Conservation (phyloP, 2,329 filamentous ascomycete genomes). For the Anisogramma anomala region DNA sequence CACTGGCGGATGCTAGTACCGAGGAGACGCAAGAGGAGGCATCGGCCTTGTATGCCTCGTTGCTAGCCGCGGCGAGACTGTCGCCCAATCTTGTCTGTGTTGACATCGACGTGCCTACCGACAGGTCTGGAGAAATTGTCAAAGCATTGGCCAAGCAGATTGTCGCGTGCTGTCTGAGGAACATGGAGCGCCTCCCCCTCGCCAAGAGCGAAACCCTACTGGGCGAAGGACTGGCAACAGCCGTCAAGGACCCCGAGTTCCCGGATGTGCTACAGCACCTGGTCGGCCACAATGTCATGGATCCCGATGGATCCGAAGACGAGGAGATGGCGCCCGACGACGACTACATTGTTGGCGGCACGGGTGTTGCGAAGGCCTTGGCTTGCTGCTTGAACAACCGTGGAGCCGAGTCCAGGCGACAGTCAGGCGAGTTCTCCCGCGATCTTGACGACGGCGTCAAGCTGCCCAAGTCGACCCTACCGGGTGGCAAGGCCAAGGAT, state of each 20-base stretch:
- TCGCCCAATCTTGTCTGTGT: constrained; percentile 77
- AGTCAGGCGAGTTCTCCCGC: constrained; percentile 40
- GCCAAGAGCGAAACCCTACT: constrained; percentile 34
- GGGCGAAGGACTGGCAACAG: constrained; percentile 23
- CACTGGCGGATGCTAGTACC: constrained; percentile 62
- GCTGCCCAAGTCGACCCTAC: constrained; percentile 29
- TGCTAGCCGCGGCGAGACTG: constrained; percentile 76
- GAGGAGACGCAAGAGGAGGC: constrained; percentile 83
- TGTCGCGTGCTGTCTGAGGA: constrained; percentile 86
- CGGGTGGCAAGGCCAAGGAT: constrained; percentile 62
- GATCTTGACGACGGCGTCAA: constrained; percentile 41
- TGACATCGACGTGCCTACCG: constrained; percentile 77
- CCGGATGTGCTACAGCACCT: constrained; percentile 81
- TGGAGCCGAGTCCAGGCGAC: constrained; percentile 47
- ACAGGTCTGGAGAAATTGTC: constrained; percentile 77
- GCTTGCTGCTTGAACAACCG: constrained; percentile 82
- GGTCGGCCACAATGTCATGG: constrained; percentile 55
- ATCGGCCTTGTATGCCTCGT: constrained; percentile 81
- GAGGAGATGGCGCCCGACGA: constrained; percentile 69
- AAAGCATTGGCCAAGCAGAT: constrained; percentile 88
- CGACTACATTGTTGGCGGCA: constrained; percentile 92
- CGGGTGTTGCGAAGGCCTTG: constrained; percentile 87
- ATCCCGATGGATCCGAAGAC: constrained; percentile 41
- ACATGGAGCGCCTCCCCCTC: constrained; percentile 71
- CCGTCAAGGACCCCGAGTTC: constrained; percentile 31